Base-by-base conservation (phyloP, 805 yeast species). In the Kodamaea restingae region DNA sequence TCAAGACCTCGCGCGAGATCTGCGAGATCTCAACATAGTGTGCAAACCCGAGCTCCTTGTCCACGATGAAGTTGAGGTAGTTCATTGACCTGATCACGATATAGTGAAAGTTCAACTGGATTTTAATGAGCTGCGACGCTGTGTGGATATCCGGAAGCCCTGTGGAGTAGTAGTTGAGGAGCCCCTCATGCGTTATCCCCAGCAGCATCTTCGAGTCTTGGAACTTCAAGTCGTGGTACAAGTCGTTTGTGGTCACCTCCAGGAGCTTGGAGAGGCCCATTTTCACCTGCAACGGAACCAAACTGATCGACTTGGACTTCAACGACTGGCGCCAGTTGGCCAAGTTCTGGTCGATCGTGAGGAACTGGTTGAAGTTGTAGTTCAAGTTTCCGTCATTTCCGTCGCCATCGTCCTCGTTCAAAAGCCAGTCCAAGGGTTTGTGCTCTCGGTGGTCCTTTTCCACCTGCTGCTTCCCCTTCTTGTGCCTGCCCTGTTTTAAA, bases 341-440 rank as follows among this genome's bases (percentile, higher is more conserved):
- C 36, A 69, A 54, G 47, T 69, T 68, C 38, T 57, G 61, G 48
- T 69, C 74, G 36, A 69, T 69, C 7, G 62, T 61, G 27, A 63
- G 52, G 40, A 69, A 69, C 41, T 69, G 74, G 36, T 60, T 60
- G 43, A 62, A 68, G 43, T 69, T 68, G 50, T 69, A 68, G 41
- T 69, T 69, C 45, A 69, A 59, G 40, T 69, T 68, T 3, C 74
- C 74, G 47, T 68, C 74, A 42, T 67, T 68, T 5, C 74, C 73
- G 44, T 68, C 74, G 15, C 74, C 74, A 44, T 67, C 74, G 44
- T 67, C 71, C 42, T 69, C 71, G 41, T 67, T 67, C 32, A 67
- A 53, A 17, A 68, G 66, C 70, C 71, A 66, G 43, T 68, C 73
- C 20, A 68, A 52, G 7, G 28, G 22, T 20, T 45, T 39, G 14